Base-by-base conservation (phyloP, 2,329 filamentous ascomycete species). In the Colletotrichum sp. region DNA sequence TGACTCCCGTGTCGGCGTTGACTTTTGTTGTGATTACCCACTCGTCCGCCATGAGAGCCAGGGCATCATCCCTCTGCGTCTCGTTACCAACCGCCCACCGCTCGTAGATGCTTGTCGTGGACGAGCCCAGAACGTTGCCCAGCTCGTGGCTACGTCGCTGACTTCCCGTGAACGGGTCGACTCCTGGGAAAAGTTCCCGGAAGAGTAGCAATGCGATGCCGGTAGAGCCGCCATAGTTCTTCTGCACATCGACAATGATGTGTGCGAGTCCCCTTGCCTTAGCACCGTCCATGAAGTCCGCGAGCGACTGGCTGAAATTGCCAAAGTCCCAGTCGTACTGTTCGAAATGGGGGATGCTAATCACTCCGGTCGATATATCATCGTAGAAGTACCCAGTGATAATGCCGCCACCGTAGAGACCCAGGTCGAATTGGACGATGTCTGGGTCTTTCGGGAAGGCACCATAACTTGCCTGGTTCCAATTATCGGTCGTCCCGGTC, bases 321-420 rank as follows among this genome's bases (percentile, higher is more conserved):
- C 72, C 72, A 15, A 75, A 44, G 49, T 71, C 60, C 59, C 34
- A 34, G 1, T 30, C 72, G 21, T 75, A 75, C 2, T 71, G 72
- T 28, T 75, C 68, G 28, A 75, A 75, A 6, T 75, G 67, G 13
- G 72, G 72, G 16, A 75, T 62, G 49, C 72, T 75, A 16, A 75
- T 36, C 4, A 75, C 72, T 15, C 59, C 72, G 6, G 72, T 75
- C 2, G 72, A 75, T 12, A 75, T 71, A 34, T 75, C 72, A 8
- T 75, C 49, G 4, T 59, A 66, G 28, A 75, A 75, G 18, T 75
- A 75, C 13, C 72, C 72, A 16, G 72, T 75, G 8, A 75, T 55
- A 12, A 75, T 65, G 57, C 57, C 60, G 13, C 59, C 72, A 15
- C 55, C 49, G 49, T 70, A 24, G 16, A 30, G n/a, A 32, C 63